phyloP scores from a whole-genome alignment of 2,329 filamentous ascomycete genomes.

The Exophiala sp. region DNA sequence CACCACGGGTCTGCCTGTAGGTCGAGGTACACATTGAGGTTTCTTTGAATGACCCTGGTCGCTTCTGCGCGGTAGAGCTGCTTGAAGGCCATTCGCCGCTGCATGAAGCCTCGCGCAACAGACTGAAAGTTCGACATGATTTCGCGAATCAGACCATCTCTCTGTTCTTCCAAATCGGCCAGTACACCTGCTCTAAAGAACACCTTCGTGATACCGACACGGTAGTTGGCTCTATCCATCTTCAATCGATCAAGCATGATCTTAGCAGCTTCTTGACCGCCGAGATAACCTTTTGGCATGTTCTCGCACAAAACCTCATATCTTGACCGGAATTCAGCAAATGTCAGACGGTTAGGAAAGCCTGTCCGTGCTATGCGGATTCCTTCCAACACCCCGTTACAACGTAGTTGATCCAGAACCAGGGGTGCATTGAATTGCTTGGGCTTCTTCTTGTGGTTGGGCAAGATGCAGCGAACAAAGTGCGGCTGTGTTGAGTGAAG shows the following conservation, averaged over 20 bases:
- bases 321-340: constrained; percentile 88
- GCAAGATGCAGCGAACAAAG: constrained; percentile 95
- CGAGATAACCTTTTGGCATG: constrained; percentile 85
- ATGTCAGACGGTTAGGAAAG: constrained; percentile 89
- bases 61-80: constrained; percentile 91
- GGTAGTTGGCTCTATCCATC: constrained; percentile 80
- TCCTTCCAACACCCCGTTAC: constrained; percentile 98
- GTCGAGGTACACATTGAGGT: constrained; percentile 87
- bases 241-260: constrained; percentile 87
- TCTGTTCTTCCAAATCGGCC: constrained; percentile 92
- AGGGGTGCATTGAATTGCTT: constrained; percentile 88
- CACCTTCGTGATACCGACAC: constrained; percentile 93
- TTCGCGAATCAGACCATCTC: constrained; percentile 85
- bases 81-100: constrained; percentile 86
- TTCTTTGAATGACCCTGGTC: constrained; percentile 88
- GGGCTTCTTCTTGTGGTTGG: constrained; percentile 94
- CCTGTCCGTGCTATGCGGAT: constrained; percentile 96
- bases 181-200: constrained; percentile 97
- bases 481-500: constrained; percentile 95
- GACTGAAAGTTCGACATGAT: constrained; percentile 95
- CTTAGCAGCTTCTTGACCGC: constrained; percentile 79
- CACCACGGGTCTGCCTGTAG: constrained; percentile 96
- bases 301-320: constrained; percentile 90
- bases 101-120: constrained; percentile 81
- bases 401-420: constrained; percentile 95